Percentiles rank a stretch among this genome's conserved stretches.
These are phyloP conservation scores for Cordyceps tenuipes DNA, from an alignment of 2,329 filamentous ascomycete species.

Conservation along the genomic window DNA sequence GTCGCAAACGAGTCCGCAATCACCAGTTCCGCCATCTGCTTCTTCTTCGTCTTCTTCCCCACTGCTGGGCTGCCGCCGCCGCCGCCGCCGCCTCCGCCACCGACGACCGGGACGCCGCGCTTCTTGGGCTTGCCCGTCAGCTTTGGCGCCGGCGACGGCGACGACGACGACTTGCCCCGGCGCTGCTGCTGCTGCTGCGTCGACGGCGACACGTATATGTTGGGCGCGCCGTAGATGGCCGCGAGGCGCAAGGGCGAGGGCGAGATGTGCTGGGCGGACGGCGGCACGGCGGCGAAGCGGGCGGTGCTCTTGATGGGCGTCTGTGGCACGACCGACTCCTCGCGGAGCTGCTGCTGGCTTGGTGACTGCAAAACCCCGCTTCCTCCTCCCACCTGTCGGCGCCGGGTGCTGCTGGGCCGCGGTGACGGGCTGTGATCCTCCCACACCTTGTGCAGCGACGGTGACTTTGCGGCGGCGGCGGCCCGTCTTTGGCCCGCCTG, in stretches of 20 bases:
- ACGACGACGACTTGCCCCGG: neutral
- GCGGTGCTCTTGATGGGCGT: slow-evolving; percentile 29
- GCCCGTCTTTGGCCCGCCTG: neutral
- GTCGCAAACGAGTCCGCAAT: slow-evolving; percentile 39
- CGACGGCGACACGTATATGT: slow-evolving; percentile 28
- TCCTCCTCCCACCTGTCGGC: neutral
- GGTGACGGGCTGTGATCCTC: slow-evolving; percentile 13
- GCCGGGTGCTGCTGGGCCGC: slow-evolving; percentile 15
- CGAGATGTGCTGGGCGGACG: slow-evolving; percentile 31
- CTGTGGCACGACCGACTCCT: slow-evolving; percentile 32
- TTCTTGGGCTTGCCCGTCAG: slow-evolving; percentile 16
- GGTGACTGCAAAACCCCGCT: no score
- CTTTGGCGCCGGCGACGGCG: slow-evolving; percentile 13
- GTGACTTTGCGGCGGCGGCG: slow-evolving; percentile 10
- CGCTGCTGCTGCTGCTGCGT: slow-evolving; percentile 27
- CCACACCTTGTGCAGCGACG: slow-evolving; percentile 11
- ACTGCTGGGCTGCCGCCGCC: no score
- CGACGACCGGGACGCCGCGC: neutral
- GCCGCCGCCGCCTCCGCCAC: no score
- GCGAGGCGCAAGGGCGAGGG: slow-evolving; percentile 33
- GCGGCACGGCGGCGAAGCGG: slow-evolving; percentile 35
- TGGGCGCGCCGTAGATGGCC: slow-evolving; percentile 29
- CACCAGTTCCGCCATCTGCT: slow-evolving; percentile 22
- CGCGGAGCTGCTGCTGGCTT: slow-evolving; percentile 14
- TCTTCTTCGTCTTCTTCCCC: neutral